Conservation (phyloP, 768 basidiomycete genomes). For the Collybia mongolica region DNA sequence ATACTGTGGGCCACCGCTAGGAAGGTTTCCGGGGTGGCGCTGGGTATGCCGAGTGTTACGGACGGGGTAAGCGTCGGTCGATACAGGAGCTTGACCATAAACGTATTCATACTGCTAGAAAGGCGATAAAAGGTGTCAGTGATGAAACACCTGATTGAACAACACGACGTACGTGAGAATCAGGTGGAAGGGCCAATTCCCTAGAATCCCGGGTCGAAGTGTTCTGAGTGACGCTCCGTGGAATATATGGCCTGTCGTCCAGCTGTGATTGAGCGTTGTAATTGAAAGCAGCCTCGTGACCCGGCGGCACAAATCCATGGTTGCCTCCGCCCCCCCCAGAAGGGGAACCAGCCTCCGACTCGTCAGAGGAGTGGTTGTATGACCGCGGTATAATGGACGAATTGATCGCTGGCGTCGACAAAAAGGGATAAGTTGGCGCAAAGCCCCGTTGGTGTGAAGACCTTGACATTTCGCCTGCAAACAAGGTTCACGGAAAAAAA, state of each 20-base stretch:
- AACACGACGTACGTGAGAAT: background rate
- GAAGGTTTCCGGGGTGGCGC: background rate
- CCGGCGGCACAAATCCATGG: constrained; percentile 6
- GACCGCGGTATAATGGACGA: constrained; percentile 12
- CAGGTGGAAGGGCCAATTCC: background rate
- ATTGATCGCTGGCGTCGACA: constrained; percentile 3
- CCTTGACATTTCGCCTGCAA: constrained; percentile 12
- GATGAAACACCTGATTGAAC: background rate
- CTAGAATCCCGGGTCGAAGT: background rate
- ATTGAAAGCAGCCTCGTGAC: constrained; percentile 2
- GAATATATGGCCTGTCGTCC: constrained; percentile 5
- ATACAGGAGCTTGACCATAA: background rate
- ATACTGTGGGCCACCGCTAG: background rate
- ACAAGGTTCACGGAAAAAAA: constrained; percentile 7
- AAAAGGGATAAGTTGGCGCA: constrained; percentile 3
- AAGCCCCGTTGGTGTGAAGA: constrained; percentile 8
- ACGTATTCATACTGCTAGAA: background rate
- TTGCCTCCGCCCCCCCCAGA: constrained; percentile 10
- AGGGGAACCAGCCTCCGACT: constrained; percentile 13
- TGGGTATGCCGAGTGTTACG: constrained; percentile 2
- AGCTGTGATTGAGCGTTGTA: background rate
- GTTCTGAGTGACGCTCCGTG: background rate
- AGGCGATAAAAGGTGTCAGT: background rate
- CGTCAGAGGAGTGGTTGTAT: constrained; percentile 15
- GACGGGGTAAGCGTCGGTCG: background rate